Conservation (phyloP, 257 asterid species). For the Solanum ossicruentum region DNA sequence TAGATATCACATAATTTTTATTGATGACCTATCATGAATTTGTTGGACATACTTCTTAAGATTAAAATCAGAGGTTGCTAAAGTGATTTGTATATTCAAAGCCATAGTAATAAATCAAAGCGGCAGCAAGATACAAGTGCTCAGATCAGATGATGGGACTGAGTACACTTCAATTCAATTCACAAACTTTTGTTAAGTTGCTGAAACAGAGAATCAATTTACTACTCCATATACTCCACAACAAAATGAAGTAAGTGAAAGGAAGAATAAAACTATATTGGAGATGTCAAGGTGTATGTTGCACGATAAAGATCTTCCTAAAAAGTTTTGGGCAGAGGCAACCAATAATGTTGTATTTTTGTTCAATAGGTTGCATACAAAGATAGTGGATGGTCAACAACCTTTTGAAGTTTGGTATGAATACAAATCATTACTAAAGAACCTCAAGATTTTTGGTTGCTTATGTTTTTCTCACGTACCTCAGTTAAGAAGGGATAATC, state of each 20-base stretch:
- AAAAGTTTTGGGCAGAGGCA: neutral
- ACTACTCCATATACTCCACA: neutral
- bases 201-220: neutral
- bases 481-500: neutral
- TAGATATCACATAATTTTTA: neutral
- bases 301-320: neutral
- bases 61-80: neutral
- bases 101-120: too few relatives aligned
- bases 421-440: neutral
- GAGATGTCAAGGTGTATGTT: neutral
- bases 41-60: neutral
- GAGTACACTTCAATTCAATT: neutral
- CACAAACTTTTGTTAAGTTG: neutral
- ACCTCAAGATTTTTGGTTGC: neutral
- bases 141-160: neutral
- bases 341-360: neutral
- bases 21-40: neutral
- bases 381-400: too few relatives aligned
- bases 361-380: neutral
- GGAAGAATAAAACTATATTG: neutral
- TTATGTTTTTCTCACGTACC: neutral
- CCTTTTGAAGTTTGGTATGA: neutral
- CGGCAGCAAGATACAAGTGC: too few relatives aligned
- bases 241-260: constrained; percentile 4
- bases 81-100: too few relatives aligned